Evolutionary conservation across 2,329 filamentous ascomycete genomes (phyloP), one percentile per base, ranked within the genome.

Genomic region (Pseudocercospora crystallina): DNA sequence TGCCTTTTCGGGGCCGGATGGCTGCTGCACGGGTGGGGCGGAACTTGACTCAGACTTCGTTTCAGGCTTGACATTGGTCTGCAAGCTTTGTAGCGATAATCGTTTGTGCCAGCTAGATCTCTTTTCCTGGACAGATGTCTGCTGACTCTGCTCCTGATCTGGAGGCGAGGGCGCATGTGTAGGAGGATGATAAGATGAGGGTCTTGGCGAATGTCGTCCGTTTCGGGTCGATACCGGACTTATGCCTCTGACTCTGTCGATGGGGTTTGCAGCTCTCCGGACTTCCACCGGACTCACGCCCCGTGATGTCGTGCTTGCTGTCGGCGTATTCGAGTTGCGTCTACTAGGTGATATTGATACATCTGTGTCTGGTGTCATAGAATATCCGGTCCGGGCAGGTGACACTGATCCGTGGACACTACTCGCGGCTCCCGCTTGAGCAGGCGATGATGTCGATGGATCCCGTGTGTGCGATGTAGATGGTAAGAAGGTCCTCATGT

Each of bases 391-490:
- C 38, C 43, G 37, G 33, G 53, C 43, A 13, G 54, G 51, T 11
- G 54, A 54, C 5, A 49, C 43, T 11, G 47, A 53, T 34, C 45
- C 36, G 2, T 43, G 44, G 41, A 46, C 37, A 35, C 43, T 46
- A 35, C 51, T 47, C 10, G 40, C 39, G 41, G 47, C 48, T 43
- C 49, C 48, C 10, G 40, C 52, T n/a, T 49, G 53, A 20, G 51
- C 49, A n/a, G 61, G 55, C 9, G 61, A 59, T 12, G 54, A 47
- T 4, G 54, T 33, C 8, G 60, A 61, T 4, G 60, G 47, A 38
- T 61, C 60, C 31, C 56, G 54, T 26, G 53, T 51, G 20, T 26
- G 20, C 20, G 20, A 26, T 26, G 20, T 26, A 26, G 20, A 26
- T 26, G 20, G 20, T 26, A 26, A 7, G 7, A 26, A 26, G 20